A percentile compares a stretch with the other conserved stretches of the same genome.
Conservation (phyloP, 176 grass and related monocot species). For the Musa schizocarpa region DNA sequence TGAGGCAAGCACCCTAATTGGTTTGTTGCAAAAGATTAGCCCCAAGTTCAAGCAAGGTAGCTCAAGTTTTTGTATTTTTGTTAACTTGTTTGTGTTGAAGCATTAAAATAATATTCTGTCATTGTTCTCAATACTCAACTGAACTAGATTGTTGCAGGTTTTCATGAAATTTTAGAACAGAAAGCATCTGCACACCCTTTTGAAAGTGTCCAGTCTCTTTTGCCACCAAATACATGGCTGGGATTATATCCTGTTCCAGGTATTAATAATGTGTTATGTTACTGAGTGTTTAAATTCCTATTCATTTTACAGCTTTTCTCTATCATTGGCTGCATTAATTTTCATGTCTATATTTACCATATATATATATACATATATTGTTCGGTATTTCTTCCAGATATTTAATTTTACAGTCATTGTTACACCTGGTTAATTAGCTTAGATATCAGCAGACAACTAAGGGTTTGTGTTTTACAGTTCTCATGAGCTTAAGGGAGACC, state of each 20-base stretch:
- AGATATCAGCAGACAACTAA: too few relatives aligned
- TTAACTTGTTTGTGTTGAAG: neutral
- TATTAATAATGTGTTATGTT: neutral
- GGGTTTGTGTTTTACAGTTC: too few relatives aligned
- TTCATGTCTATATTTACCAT: neutral
- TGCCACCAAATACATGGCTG: conserved; percentile 12
- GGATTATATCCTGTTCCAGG: conserved; percentile 12
- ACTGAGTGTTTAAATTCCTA: neutral
- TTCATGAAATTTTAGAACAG: conserved; percentile 17
- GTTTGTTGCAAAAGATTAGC: conserved; percentile 81
- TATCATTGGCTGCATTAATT: neutral
- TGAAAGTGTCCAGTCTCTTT: conserved; percentile 15
- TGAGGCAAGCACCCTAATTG: conserved; percentile 67
- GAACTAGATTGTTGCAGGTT: neutral
- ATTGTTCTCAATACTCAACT: neutral
- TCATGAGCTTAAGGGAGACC: too few relatives aligned
- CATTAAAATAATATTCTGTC: neutral
- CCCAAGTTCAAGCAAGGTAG: conserved; percentile 96
- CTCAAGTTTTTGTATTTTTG: neutral
- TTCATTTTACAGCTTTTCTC: neutral
- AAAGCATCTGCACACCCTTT: conserved; percentile 14
- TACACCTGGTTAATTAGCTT: too few relatives aligned
- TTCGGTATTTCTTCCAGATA: neutral
- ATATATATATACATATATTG: neutral
- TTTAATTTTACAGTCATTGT: neutral